These are phyloP conservation scores for Tetradesmus lagerheimii DNA, from an alignment of 139 green algal genomes.

Conservation along the genomic window DNA sequence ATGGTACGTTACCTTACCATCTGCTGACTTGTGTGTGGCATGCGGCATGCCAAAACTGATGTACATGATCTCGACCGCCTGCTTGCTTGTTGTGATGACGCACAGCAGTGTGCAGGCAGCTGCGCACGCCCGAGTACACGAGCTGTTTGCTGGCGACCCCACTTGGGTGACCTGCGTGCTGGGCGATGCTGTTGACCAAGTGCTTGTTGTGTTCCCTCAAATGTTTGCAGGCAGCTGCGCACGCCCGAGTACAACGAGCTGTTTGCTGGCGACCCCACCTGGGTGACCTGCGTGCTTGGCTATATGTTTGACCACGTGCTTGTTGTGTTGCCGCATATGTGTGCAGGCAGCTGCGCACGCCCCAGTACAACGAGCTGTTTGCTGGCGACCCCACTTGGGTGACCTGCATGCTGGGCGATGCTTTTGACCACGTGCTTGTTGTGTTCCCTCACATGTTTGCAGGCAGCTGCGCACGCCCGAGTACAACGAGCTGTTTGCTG, in stretches of 20 bases:
- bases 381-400: slow-evolving; percentile 86
- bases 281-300: too few species aligned
- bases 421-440: slow-evolving; percentile 6
- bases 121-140: slow-evolving; percentile 86
- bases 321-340: too few species aligned
- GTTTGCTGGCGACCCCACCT: slow-evolving; percentile 83
- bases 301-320: too few species aligned
- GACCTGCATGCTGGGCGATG: slow-evolving; percentile 73
- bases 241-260: slow-evolving; percentile 85
- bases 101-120: slow-evolving; percentile 68
- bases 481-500: slow-evolving; percentile 85
- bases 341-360: slow-evolving; percentile 78
- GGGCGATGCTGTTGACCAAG: slow-evolving; percentile 58
- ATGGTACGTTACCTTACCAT: too few species aligned
- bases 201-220: not conserved
- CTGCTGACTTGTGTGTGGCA: too few species aligned
- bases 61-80: too few species aligned
- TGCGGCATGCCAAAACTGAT: too few species aligned
- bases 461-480: slow-evolving; percentile 82
- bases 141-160: slow-evolving; percentile 83
- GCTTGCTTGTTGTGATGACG: too few species aligned
- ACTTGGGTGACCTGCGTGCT: slow-evolving; percentile 82
- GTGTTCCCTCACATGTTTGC: too few species aligned
- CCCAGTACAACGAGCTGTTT: slow-evolving; percentile 86
- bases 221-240: slow-evolving; percentile 70